Conservation (phyloP, 2,329 filamentous ascomycete genomes). For the Venturia pyrina region DNA sequence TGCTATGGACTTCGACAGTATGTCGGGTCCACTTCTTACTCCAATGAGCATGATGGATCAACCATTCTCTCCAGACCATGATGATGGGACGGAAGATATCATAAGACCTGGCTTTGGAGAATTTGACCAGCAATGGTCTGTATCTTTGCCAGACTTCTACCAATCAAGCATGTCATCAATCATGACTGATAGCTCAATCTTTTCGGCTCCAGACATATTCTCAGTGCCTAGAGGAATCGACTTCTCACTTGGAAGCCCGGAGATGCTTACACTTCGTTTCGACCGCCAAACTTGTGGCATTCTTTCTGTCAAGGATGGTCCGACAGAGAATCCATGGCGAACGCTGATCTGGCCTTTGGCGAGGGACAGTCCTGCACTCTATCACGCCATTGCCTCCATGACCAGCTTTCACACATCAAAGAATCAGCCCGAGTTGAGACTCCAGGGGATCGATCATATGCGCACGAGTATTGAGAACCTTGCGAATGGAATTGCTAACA, state of each 20-base stretch:
- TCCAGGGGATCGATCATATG: conserved; percentile 60
- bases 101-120: conserved; percentile 2
- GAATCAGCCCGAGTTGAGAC: conserved; percentile 45
- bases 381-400: conserved; percentile 59
- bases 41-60: conserved; percentile 3
- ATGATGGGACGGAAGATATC: conserved; percentile 5
- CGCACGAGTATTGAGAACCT: conserved; percentile 51
- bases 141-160: conserved; percentile 7
- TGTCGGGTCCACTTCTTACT: not conserved
- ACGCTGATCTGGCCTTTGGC: conserved; percentile 61
- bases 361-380: conserved; percentile 52
- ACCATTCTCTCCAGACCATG: conserved; percentile 6
- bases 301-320: conserved; percentile 59
- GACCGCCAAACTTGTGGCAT: conserved; percentile 60
- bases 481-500: conserved; percentile 49
- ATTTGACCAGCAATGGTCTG: conserved; percentile 2
- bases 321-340: conserved; percentile 61
- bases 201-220: conserved; percentile 1
- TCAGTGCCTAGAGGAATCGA: conserved; percentile 7
- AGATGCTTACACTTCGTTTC: conserved; percentile 54
- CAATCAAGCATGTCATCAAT: conserved; percentile 6
- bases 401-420: conserved; percentile 58
- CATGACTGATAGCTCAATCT: conserved; percentile 1
- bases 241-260: conserved; percentile 35
- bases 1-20: not conserved